Percentiles rank a stretch among this genome's conserved stretches.
These are phyloP conservation scores for Elsinoe ampelina DNA, from an alignment of 2,329 filamentous ascomycete species.

Conservation along the genomic window DNA sequence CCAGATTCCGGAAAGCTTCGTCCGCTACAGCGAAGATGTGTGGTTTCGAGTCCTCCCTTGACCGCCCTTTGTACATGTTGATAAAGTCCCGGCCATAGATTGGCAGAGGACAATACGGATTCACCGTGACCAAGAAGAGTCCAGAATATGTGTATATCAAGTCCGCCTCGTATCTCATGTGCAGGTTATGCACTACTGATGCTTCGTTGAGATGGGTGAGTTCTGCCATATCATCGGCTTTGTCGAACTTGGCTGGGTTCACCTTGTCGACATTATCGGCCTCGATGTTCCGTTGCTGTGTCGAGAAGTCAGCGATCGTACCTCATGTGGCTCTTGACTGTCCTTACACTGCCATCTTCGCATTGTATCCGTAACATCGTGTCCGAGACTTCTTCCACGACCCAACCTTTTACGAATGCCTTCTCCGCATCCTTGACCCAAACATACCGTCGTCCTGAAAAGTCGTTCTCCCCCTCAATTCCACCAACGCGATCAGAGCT, in stretches of 20 bases:
- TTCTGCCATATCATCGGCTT: slow-evolving; percentile 98
- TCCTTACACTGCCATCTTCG: slow-evolving; percentile 75
- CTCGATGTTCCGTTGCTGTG: slow-evolving; percentile 75
- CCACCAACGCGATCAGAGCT: slow-evolving; percentile 50
- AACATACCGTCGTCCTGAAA: slow-evolving; percentile 96
- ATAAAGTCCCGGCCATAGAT: slow-evolving; percentile 97
- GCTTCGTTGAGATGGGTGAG: slow-evolving; percentile 96
- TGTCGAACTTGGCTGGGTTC: slow-evolving; percentile 98
- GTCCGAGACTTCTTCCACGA: slow-evolving; percentile 67
- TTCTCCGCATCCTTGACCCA: slow-evolving; percentile 83
- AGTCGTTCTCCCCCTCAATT: slow-evolving; percentile 96
- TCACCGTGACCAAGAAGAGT: slow-evolving; percentile 91
- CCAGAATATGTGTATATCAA: slow-evolving; percentile 97
- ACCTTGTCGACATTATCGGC: slow-evolving; percentile 91
- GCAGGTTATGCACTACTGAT: slow-evolving; percentile 93
- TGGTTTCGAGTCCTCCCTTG: slow-evolving; percentile 85
- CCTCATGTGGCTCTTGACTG: neutral
- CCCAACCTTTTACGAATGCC: slow-evolving; percentile 87
- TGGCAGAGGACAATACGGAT: slow-evolving; percentile 87
- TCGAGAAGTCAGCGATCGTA: slow-evolving; percentile 18
- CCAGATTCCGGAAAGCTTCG: slow-evolving; percentile 87
- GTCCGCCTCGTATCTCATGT: slow-evolving; percentile 90
- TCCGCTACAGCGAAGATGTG: slow-evolving; percentile 98
- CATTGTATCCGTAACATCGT: slow-evolving; percentile 76
- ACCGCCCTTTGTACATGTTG: slow-evolving; percentile 93